These are phyloP conservation scores for Plantago rigida DNA, from an alignment of 305 asterid species.

Conservation along the genomic window DNA sequence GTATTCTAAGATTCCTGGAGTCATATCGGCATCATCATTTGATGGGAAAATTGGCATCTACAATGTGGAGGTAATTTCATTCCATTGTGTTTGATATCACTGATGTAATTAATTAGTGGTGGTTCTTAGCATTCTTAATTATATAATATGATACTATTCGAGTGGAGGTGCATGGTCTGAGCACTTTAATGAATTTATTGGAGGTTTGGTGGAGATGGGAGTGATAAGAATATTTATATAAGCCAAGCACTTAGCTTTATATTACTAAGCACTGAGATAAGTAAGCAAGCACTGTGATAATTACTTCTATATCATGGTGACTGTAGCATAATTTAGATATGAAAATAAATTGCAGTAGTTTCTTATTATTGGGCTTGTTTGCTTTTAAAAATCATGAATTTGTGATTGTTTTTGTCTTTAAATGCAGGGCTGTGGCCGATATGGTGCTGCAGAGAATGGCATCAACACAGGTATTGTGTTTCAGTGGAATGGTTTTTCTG, in stretches of 20 bases:
- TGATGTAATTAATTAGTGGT: background rate
- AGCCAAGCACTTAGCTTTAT: too few species aligned
- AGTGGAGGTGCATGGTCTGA: too few species aligned
- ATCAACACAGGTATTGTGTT: slow-evolving; percentile 52
- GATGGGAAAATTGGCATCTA: slow-evolving; percentile 95
- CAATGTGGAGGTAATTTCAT: slow-evolving; percentile 69
- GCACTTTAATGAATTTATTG: too few species aligned
- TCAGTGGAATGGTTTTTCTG: slow-evolving; percentile 15
- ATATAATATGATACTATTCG: too few species aligned
- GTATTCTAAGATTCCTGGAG: slow-evolving; percentile 93
- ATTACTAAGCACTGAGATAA: too few species aligned
- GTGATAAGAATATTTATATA: background rate
- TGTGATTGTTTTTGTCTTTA: slow-evolving; percentile 18
- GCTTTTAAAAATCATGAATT: background rate
- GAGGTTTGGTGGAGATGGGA: background rate
- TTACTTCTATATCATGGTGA: background rate
- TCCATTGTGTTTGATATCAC: slow-evolving; percentile 14
- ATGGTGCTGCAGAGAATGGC: slow-evolving; percentile 53
- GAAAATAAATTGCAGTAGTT: background rate
- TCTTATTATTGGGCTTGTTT: too few species aligned
- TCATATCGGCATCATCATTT: slow-evolving; percentile 92
- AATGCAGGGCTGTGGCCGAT: slow-evolving; percentile 74
- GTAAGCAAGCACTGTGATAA: too few species aligned
- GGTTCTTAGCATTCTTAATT: too few species aligned
- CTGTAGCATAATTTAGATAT: background rate